phyloP scores from a whole-genome alignment of 2,329 filamentous ascomycete genomes.

The Aspergillus awamori region DNA sequence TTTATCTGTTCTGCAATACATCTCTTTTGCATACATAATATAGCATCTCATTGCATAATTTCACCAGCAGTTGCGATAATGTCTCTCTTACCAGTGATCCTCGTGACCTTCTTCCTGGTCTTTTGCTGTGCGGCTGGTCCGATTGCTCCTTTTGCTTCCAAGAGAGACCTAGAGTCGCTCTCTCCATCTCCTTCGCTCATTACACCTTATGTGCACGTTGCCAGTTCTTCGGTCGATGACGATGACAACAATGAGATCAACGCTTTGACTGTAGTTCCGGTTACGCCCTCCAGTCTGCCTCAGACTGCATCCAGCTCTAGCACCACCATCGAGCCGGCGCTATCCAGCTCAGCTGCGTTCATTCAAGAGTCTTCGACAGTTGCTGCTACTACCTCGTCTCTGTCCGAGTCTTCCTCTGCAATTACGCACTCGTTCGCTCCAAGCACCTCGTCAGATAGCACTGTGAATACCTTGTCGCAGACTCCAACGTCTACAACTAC shows the following conservation, averaged over 20 bases:
- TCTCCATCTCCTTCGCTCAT: background rate
- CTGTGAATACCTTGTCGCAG: background rate
- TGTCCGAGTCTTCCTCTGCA: background rate
- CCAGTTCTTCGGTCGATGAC: background rate
- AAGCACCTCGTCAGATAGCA: background rate
- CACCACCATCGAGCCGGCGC: background rate
- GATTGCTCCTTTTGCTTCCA: constrained; percentile 26
- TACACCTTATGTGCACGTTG: background rate
- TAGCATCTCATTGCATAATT: background rate
- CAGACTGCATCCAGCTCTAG: background rate
- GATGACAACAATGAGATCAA: background rate
- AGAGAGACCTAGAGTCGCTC: background rate
- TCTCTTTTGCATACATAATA: too few relatives aligned
- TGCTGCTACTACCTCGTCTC: background rate
- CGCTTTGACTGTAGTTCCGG: constrained; percentile 1
- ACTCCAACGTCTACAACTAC: background rate
- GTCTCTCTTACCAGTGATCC: constrained; percentile 3
- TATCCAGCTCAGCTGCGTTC: background rate
- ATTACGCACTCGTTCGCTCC: background rate
- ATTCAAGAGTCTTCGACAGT: background rate
- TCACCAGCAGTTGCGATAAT: background rate
- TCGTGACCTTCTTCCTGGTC: constrained; percentile 14
- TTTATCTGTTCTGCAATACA: too few relatives aligned
- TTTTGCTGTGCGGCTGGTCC: constrained; percentile 26
- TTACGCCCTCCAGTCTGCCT: background rate